Conservation (phyloP, 441 rosid species). For the Hypseocharis bilobata region DNA sequence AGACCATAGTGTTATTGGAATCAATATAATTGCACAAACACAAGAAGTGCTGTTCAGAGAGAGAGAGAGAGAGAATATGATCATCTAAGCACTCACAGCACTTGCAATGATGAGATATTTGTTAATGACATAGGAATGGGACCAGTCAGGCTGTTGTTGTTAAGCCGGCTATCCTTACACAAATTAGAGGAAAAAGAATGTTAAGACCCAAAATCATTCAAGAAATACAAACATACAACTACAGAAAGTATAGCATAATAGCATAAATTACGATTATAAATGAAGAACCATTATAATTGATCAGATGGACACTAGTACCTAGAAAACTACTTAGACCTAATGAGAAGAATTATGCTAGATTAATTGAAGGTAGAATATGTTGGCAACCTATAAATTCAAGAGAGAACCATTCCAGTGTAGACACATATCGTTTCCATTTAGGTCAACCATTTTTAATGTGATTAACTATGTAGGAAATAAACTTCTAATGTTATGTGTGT, state of each 20-base stretch:
- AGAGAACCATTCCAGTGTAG: background rate
- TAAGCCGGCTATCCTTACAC: conserved; percentile 75
- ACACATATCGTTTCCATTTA: background rate
- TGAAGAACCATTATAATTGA: background rate
- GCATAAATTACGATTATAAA: background rate
- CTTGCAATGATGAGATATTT: conserved; percentile 67
- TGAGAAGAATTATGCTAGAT: no score
- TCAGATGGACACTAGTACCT: background rate
- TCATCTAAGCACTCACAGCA: conserved; percentile 50
- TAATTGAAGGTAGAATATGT: no score
- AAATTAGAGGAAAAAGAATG: conserved; percentile 25
- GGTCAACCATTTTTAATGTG: background rate
- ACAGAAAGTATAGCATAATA: no score
- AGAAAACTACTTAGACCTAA: background rate
- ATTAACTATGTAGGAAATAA: background rate
- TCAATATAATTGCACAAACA: conserved; percentile 12
- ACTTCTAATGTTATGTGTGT: no score
- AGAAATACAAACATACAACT: no score
- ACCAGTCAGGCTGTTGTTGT: conserved; percentile 78
- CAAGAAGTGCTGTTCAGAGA: background rate
- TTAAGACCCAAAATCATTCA: conserved; percentile 17
- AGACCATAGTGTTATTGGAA: conserved; percentile 14
- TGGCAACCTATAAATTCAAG: background rate
- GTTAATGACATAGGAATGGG: conserved; percentile 82
- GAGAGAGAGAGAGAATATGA: background rate